Evolutionary conservation across 495 filamentous ascomycete genomes (phyloP).

Genomic region (Penicilliopsis zonata): DNA sequence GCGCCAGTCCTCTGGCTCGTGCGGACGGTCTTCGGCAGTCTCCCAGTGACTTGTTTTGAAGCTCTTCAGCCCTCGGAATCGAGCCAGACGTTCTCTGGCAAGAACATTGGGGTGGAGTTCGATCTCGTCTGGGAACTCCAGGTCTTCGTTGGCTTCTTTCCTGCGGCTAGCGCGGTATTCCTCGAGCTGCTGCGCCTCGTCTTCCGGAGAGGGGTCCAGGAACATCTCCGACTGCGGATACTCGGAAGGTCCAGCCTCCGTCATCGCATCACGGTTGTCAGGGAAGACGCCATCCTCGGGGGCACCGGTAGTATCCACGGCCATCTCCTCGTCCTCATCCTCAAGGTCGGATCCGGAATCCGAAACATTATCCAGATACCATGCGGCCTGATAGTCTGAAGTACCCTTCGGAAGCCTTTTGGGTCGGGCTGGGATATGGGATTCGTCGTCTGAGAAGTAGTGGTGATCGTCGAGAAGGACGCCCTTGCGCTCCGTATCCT

Average conservation of each 20-base stretch:
- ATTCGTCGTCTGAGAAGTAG: constrained; percentile 90
- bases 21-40: constrained; percentile 68
- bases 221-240: constrained; percentile 89
- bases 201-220: constrained; percentile 72
- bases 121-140: constrained; percentile 95
- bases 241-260: constrained; percentile 70
- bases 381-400: constrained; percentile 85
- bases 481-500: constrained; percentile 52
- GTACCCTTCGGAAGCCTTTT: constrained; percentile 82
- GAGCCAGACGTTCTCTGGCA: constrained; percentile 70
- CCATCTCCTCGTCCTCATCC: constrained; percentile 37
- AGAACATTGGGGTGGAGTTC: constrained; percentile 82
- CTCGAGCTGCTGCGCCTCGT: constrained; percentile 67
- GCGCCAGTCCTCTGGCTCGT: constrained; percentile 82
- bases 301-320: constrained; percentile 35
- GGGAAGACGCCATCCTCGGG: constrained; percentile 75
- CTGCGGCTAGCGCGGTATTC: constrained; percentile 66
- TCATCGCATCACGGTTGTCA: constrained; percentile 51
- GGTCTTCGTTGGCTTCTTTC: constrained; percentile 73
- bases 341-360: constrained; percentile 78
- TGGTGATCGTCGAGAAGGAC: constrained; percentile 94
- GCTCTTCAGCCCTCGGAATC: constrained; percentile 85
- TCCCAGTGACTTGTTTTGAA: constrained; percentile 79
- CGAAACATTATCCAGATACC: constrained; percentile 78
- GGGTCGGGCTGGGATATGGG: constrained; percentile 44